Conservation (phyloP, 202 grass and related monocot species). For the Setaria viridis region DNA sequence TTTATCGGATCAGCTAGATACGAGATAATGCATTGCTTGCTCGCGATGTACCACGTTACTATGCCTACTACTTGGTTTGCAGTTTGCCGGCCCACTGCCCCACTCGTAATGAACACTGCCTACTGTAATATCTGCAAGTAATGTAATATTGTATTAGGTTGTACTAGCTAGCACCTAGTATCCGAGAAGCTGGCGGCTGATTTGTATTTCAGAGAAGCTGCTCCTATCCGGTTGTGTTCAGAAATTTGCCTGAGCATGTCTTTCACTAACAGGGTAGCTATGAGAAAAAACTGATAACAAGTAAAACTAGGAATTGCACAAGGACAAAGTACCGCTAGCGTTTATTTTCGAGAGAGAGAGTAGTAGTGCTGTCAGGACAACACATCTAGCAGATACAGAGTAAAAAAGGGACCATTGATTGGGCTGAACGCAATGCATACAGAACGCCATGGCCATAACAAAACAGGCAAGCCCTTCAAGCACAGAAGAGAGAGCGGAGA, state of each 20-base stretch:
- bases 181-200: too few species aligned
- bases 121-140: too few species aligned
- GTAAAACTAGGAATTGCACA: neutral
- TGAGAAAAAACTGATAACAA: neutral
- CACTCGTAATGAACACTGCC: too few species aligned
- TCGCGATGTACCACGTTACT: neutral
- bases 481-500: too few species aligned
- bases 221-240: too few species aligned
- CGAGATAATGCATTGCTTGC: conserved; percentile 6
- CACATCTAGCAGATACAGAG: too few species aligned
- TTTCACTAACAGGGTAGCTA: neutral
- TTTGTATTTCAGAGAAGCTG: too few species aligned
- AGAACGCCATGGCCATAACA: neutral
- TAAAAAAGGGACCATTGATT: neutral
- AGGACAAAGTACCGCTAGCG: neutral
- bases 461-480: neutral
- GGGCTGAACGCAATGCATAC: neutral
- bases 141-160: too few species aligned
- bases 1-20: conserved; percentile 23
- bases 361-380: too few species aligned
- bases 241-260: too few species aligned
- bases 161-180: too few species aligned
- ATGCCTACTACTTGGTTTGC: neutral
- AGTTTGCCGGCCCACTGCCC: too few species aligned
- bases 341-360: neutral